These are phyloP conservation scores for Knoxdaviesia proteae DNA, from an alignment of 2,329 filamentous ascomycete species.

Conservation along the genomic window DNA sequence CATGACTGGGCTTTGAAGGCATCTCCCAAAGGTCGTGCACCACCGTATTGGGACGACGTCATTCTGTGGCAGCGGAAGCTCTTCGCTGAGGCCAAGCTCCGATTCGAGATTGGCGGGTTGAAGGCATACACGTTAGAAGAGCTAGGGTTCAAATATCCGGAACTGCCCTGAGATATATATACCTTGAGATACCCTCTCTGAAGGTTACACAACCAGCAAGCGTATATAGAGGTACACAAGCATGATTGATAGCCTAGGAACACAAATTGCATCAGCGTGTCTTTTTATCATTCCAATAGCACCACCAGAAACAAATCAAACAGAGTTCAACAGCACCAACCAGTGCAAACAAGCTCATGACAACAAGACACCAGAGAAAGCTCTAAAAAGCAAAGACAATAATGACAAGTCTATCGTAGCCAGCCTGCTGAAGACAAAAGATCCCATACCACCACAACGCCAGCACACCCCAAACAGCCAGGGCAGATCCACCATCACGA, in stretches of 20 bases:
- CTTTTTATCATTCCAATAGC: too few relatives aligned
- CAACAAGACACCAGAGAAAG: too few relatives aligned
- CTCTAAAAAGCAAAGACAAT: too few relatives aligned
- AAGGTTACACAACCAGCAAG: background rate
- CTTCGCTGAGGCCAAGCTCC: constrained; percentile 48
- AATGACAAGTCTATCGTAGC: too few relatives aligned
- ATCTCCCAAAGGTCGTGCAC: constrained; percentile 37
- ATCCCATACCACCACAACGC: too few relatives aligned
- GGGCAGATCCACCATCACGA: too few relatives aligned
- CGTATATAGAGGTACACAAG: background rate
- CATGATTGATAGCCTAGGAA: background rate
- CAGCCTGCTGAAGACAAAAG: too few relatives aligned
- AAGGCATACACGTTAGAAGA: constrained; percentile 45
- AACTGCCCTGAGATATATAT: background rate
- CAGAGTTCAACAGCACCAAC: too few relatives aligned
- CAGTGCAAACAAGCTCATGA: too few relatives aligned
- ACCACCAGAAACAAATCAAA: too few relatives aligned
- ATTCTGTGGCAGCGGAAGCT: constrained; percentile 51
- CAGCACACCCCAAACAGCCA: too few relatives aligned
- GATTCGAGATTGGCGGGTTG: constrained; percentile 46
- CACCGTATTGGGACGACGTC: constrained; percentile 50
- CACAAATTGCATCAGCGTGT: background rate
- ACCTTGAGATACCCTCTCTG: too few relatives aligned
- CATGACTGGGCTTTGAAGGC: constrained; percentile 37
- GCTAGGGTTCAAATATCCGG: constrained; percentile 36